These are phyloP conservation scores for Populus euphratica DNA, from an alignment of 345 rosid species.

Conservation along the genomic window DNA sequence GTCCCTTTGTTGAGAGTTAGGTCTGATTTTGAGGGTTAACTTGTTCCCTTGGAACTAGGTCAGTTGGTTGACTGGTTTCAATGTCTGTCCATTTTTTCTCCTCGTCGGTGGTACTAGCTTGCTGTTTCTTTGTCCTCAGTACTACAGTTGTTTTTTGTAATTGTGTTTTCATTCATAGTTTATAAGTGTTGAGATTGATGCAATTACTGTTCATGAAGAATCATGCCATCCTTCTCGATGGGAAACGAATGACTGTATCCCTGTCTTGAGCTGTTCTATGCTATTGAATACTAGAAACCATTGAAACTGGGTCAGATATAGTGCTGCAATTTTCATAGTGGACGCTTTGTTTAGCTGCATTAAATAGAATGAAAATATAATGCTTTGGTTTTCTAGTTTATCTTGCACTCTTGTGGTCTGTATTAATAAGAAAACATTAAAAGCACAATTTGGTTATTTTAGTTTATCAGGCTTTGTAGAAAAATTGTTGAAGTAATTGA, in stretches of 20 bases:
- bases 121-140: neutral
- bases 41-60: conserved; percentile 15
- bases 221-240: neutral
- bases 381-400: neutral
- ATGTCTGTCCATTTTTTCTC: conserved; percentile 3
- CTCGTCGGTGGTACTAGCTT: conserved; percentile 14
- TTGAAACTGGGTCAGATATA: neutral
- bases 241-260: neutral
- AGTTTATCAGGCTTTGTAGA: neutral
- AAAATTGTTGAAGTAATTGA: neutral
- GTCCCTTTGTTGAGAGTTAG: conserved; percentile 24
- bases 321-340: neutral
- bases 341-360: neutral
- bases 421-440: neutral
- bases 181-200: neutral
- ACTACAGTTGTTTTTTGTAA: neutral
- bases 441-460: too few species aligned
- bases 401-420: neutral
- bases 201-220: neutral
- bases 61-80: conserved; percentile 31
- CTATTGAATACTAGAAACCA: neutral
- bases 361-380: neutral
- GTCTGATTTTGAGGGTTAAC: conserved; percentile 21
- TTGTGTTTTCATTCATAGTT: neutral
- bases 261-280: neutral